Conservation (phyloP, 2,329 filamentous ascomycete species). For the Clonostachys rhizophaga region DNA sequence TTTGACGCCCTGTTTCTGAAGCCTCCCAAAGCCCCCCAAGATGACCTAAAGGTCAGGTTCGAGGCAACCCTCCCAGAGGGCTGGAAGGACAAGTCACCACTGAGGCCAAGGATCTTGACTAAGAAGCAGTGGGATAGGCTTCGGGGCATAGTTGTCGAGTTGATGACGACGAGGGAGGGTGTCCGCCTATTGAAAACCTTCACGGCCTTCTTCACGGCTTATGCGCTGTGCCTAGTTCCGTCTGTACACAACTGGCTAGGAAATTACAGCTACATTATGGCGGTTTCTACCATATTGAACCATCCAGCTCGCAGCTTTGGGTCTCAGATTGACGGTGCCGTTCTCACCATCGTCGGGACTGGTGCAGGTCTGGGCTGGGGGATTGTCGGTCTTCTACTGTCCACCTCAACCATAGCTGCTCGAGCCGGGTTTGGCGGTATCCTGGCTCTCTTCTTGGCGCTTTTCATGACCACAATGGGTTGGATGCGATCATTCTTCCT, state of each 20-base stretch:
- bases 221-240: constrained; percentile 49
- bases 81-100: constrained; percentile 33
- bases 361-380: constrained; percentile 51
- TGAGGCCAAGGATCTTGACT: constrained; percentile 36
- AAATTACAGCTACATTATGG: constrained; percentile 49
- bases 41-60: constrained; percentile 30
- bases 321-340: constrained; percentile 49
- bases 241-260: constrained; percentile 44
- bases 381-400: constrained; percentile 45
- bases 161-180: constrained; percentile 43
- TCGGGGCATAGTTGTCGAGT: constrained; percentile 11
- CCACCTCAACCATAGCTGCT: constrained; percentile 40
- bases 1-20: constrained; percentile 43
- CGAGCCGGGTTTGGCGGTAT: constrained; percentile 46
- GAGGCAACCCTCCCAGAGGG: constrained; percentile 41
- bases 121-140: constrained; percentile 35
- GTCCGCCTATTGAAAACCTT: constrained; percentile 48
- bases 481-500: constrained; percentile 51
- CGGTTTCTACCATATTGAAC: constrained; percentile 51
- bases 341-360: constrained; percentile 48
- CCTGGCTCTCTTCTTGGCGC: constrained; percentile 46
- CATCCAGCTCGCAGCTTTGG: constrained; percentile 52
- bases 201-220: constrained; percentile 51
- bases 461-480: constrained; percentile 46
- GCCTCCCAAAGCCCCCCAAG: constrained; percentile 17